A percentile compares a stretch with the other conserved stretches of the same genome.
Evolutionary conservation across 2,329 filamentous ascomycete species (phyloP).

Genomic region (Monosporascus sp.): DNA sequence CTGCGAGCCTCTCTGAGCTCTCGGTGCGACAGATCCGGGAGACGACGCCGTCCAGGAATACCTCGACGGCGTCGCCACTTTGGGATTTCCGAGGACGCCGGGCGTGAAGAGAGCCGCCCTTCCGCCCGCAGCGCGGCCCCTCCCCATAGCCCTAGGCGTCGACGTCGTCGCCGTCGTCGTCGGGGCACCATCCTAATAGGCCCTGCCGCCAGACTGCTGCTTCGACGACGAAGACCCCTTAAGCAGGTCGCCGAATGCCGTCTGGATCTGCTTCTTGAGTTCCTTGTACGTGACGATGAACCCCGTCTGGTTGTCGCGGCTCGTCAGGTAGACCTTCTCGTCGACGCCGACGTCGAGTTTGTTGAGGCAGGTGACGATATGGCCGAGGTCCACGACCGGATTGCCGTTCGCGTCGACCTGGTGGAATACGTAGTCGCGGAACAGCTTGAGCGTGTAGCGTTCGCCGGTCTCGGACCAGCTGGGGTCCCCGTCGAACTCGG

Average conservation of each 20-base stretch:
- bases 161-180: not conserved
- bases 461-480: conserved; percentile 91
- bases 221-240: conserved; percentile 29
- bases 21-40: no score
- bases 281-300: conserved; percentile 90
- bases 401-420: conserved; percentile 83
- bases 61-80: no score
- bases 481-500: conserved; percentile 71
- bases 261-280: conserved; percentile 61
- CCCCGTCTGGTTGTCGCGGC: conserved; percentile 82
- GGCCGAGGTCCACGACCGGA: conserved; percentile 78
- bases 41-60: no score
- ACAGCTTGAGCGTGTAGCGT: conserved; percentile 87
- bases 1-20: no score
- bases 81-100: no score
- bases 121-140: no score
- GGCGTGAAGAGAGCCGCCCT: no score
- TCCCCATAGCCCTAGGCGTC: not conserved
- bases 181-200: not conserved
- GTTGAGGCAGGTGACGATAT: conserved; percentile 81
- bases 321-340: conserved; percentile 80
- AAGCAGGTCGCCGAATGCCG: conserved; percentile 53
- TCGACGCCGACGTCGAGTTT: conserved; percentile 88
- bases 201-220: conserved; percentile 5
- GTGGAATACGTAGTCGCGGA: conserved; percentile 96